Percentiles rank a stretch among this genome's conserved stretches.
Evolutionary conservation across 169 alveolate species (phyloP).

Genomic region (Plasmodium vivax): DNA sequence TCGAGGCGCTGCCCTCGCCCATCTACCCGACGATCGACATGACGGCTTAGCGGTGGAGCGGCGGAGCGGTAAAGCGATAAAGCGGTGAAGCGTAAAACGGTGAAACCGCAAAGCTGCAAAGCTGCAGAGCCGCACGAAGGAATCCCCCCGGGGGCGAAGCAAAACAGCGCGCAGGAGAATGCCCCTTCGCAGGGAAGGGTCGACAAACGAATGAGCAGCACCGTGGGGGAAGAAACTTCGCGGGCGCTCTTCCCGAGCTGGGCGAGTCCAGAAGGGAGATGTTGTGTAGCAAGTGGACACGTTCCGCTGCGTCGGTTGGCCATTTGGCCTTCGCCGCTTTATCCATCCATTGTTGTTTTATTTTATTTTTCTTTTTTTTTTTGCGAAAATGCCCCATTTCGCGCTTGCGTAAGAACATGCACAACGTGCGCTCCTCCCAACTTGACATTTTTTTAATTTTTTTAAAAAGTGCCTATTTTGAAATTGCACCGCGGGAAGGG

Average conservation of each 20-base stretch:
- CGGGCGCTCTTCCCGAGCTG: background rate
- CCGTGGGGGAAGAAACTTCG: background rate
- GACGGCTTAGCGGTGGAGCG: conserved; percentile 1
- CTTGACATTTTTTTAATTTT: background rate
- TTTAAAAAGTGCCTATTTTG: background rate
- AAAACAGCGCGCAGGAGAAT: background rate
- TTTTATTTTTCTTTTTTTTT: background rate
- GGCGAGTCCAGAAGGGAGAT: background rate
- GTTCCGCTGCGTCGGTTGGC: background rate
- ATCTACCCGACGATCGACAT: conserved; percentile 68
- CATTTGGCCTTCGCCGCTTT: background rate
- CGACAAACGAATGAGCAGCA: background rate
- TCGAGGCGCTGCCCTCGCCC: conserved; percentile 73
- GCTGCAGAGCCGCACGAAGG: background rate
- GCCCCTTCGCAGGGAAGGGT: background rate
- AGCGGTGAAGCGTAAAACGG: no score
- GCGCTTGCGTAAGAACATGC: background rate
- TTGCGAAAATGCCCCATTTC: background rate
- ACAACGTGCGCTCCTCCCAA: background rate
- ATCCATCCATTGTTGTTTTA: background rate
- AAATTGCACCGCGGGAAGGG: background rate
- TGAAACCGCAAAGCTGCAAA: background rate
- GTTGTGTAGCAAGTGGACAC: background rate
- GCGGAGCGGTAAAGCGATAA: background rate
- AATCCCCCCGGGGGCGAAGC: background rate